Evolutionary conservation across 2,329 filamentous ascomycete genomes (phyloP).

Genomic region (Cladosporium austrohemisphaericum): DNA sequence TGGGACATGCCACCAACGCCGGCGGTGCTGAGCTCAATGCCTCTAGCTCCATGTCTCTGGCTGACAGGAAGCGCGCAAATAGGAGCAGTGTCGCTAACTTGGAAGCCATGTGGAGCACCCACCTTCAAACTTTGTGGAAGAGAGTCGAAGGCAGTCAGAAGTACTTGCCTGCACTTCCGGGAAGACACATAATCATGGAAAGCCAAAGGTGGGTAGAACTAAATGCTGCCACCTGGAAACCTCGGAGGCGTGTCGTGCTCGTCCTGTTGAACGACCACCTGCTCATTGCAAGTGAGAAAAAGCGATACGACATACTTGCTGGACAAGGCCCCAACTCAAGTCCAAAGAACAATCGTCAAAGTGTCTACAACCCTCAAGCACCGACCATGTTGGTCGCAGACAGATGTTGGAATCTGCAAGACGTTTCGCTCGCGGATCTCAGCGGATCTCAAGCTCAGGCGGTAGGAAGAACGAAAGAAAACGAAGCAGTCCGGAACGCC

Average conservation of each 20-base stretch:
- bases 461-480: slow-evolving; percentile 40
- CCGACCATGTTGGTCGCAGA: slow-evolving; percentile 77
- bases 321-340: slow-evolving; percentile 19
- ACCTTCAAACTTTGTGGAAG: slow-evolving; percentile 83
- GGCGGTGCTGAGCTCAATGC: slow-evolving; percentile 35
- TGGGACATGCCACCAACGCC: slow-evolving; percentile 46
- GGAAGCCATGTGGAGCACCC: slow-evolving; percentile 64
- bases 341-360: slow-evolving; percentile 28
- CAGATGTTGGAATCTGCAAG: slow-evolving; percentile 87
- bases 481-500: slow-evolving; percentile 65
- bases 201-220: slow-evolving; percentile 93
- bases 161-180: slow-evolving; percentile 82
- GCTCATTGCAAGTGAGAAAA: slow-evolving; percentile 89
- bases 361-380: slow-evolving; percentile 34
- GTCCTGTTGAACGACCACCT: slow-evolving; percentile 93
- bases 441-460: slow-evolving; percentile 42
- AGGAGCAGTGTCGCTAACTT: slow-evolving; percentile 81
- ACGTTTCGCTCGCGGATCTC: slow-evolving; percentile 90
- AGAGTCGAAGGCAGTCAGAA: slow-evolving; percentile 97
- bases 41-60: slow-evolving; percentile 30
- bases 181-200: slow-evolving; percentile 91
- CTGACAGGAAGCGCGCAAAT: slow-evolving; percentile 62
- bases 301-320: slow-evolving; percentile 61
- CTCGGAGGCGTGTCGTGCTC: slow-evolving; percentile 80
- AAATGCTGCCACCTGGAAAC: slow-evolving; percentile 96